A percentile compares a stretch with the other conserved stretches of the same genome.
These are phyloP conservation scores for Seminavis robusta DNA, from an alignment of 108 stramenopile species.

Conservation along the genomic window DNA sequence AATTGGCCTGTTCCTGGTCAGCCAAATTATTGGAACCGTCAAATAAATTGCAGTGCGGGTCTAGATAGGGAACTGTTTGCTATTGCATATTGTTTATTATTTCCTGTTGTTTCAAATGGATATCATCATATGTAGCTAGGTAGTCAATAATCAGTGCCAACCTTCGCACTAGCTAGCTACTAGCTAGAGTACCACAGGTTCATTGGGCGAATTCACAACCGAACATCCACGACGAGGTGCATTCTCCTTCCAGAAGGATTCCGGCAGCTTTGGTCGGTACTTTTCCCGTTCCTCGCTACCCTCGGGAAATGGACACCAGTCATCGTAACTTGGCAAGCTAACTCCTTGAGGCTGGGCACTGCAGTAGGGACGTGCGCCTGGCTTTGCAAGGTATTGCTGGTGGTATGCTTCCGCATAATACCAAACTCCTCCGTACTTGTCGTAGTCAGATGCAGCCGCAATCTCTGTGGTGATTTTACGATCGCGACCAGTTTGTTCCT, in stretches of 20 bases:
- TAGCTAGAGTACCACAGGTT: too few relatives aligned
- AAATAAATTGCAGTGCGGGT: too few relatives aligned
- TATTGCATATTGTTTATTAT: too few relatives aligned
- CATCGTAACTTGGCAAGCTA: constrained; percentile 50
- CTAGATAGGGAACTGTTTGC: too few relatives aligned
- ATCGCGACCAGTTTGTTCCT: constrained; percentile 22
- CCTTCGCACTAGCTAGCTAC: too few relatives aligned
- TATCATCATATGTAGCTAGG: too few relatives aligned
- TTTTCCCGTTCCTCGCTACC: constrained; percentile 48
- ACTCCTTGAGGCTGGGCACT: constrained; percentile 76
- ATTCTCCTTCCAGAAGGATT: constrained; percentile 67
- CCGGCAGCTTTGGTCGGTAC: constrained; percentile 64
- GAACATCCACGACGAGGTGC: constrained; percentile 68
- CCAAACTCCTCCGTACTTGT: constrained; percentile 75
- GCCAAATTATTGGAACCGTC: too few relatives aligned
- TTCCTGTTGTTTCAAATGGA: too few relatives aligned
- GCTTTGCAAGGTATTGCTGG: constrained; percentile 82
- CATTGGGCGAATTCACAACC: constrained; percentile 65
- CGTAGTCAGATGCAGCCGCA: constrained; percentile 64
- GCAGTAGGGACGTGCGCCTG: constrained; percentile 76
- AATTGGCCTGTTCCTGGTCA: too few relatives aligned
- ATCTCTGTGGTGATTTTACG: constrained; percentile 66
- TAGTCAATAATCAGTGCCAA: too few relatives aligned
- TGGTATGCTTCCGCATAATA: constrained; percentile 80
- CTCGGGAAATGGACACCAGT: constrained; percentile 52